Evolutionary conservation across 768 basidiomycete genomes (phyloP).

Genomic region (Suillus occidentalis): DNA sequence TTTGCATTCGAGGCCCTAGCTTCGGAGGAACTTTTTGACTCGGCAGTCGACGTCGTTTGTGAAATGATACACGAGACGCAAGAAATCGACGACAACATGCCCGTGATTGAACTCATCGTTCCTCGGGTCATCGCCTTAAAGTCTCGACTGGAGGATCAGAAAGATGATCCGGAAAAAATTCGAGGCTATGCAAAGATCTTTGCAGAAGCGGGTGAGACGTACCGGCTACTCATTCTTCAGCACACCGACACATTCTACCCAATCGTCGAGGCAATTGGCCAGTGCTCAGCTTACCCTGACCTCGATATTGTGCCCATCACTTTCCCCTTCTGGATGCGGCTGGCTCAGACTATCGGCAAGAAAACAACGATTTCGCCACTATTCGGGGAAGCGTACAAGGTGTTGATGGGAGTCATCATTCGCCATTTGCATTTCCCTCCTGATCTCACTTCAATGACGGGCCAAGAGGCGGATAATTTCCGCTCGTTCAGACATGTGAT

Average conservation of each 20-base stretch:
- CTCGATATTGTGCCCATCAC: conserved; percentile 97
- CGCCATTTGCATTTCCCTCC: conserved; percentile 88
- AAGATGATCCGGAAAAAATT: conserved; percentile 85
- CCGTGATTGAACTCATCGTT: conserved; percentile 83
- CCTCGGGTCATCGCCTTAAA: conserved; percentile 80
- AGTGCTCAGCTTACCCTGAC: conserved; percentile 89
- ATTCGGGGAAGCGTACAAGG: conserved; percentile 79
- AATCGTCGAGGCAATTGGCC: conserved; percentile 90
- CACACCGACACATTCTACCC: conserved; percentile 94
- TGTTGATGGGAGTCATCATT: conserved; percentile 85
- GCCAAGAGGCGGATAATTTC: conserved; percentile 92
- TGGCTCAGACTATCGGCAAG: conserved; percentile 88
- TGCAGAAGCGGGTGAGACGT: conserved; percentile 97
- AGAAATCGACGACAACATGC: conserved; percentile 93
- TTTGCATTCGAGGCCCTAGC: conserved; percentile 83
- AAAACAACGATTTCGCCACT: conserved; percentile 68
- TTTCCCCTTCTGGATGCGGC: conserved; percentile 97
- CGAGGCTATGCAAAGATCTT: conserved; percentile 89
- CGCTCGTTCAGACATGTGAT: conserved; percentile 95
- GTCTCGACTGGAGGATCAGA: conserved; percentile 54
- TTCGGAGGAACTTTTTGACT: conserved; percentile 87
- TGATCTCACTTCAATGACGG: conserved; percentile 60
- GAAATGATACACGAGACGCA: conserved; percentile 98
- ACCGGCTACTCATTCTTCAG: conserved; percentile 82
- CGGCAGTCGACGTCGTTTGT: conserved; percentile 88